These are phyloP conservation scores for Rhododendron griersonianum DNA, from an alignment of 148 eudicot genomes.

Conservation along the genomic window DNA sequence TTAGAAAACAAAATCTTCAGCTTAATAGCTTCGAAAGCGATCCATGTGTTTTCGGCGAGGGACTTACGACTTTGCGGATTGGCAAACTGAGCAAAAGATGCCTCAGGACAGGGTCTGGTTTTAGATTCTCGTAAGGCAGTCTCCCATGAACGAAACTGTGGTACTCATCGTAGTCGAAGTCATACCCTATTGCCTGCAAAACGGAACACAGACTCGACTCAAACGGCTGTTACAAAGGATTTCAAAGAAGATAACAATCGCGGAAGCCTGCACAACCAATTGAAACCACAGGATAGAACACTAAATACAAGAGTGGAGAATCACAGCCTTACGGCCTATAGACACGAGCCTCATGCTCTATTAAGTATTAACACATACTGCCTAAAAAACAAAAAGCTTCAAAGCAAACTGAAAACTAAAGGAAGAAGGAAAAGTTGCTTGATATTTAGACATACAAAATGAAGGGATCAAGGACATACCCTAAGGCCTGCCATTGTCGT, in stretches of 20 bases:
- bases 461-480: slow-evolving; percentile 37
- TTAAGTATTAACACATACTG: neutral
- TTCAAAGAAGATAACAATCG: neutral
- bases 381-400: neutral
- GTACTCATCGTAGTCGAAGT: slow-evolving; percentile 87
- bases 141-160: slow-evolving; percentile 97
- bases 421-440: neutral
- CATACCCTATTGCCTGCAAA: slow-evolving; percentile 87
- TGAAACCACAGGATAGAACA: no score
- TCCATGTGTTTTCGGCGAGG: neutral
- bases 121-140: slow-evolving; percentile 80
- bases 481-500: slow-evolving; percentile 98
- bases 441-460: neutral
- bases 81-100: slow-evolving; percentile 74
- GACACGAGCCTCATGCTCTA: neutral
- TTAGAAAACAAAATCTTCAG: neutral
- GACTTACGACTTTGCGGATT: slow-evolving; percentile 85
- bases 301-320: neutral
- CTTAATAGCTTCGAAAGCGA: neutral
- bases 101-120: slow-evolving; percentile 81
- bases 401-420: neutral
- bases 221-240: neutral
- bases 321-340: neutral
- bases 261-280: neutral
- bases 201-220: neutral